phyloP scores from a whole-genome alignment of 139 green algal species.

The Picochlorum sp. region DNA sequence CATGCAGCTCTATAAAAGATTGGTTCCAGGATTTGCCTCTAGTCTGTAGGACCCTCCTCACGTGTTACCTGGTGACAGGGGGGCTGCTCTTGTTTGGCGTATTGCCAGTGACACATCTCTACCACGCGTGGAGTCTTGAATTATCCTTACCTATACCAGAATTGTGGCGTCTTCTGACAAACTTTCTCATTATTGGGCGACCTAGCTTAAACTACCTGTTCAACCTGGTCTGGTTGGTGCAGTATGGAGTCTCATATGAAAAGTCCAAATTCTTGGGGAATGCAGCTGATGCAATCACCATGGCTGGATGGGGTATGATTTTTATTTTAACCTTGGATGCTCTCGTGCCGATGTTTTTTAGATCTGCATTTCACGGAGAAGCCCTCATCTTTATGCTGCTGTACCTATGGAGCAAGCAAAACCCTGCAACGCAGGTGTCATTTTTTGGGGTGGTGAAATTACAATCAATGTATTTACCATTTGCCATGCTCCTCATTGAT shows the following conservation, averaged over 20 bases:
- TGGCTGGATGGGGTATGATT: slow-evolving; percentile 14
- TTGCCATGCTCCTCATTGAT: slow-evolving; percentile 40
- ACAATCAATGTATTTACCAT: slow-evolving; percentile 53
- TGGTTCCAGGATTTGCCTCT: slow-evolving; percentile 20
- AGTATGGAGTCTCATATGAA: slow-evolving; percentile 46
- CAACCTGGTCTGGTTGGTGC: slow-evolving; percentile 38
- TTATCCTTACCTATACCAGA: slow-evolving; percentile 20
- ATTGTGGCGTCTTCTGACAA: slow-evolving; percentile 54
- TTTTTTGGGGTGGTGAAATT: slow-evolving; percentile 44
- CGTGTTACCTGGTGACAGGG: slow-evolving; percentile 19
- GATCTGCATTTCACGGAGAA: slow-evolving; percentile 30
- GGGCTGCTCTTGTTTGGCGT: slow-evolving; percentile 5
- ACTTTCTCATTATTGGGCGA: slow-evolving; percentile 41
- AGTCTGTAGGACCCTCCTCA: slow-evolving; percentile 20
- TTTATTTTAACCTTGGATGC: slow-evolving; percentile 19
- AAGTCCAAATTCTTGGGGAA: slow-evolving; percentile 31
- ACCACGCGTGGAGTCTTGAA: slow-evolving; percentile 14
- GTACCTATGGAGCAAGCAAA: slow-evolving; percentile 54
- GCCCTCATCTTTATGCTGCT: slow-evolving; percentile 59
- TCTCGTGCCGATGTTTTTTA: slow-evolving; percentile 28
- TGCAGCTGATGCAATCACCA: slow-evolving; percentile 21
- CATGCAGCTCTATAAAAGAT: not conserved
- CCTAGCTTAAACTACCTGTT: slow-evolving; percentile 35
- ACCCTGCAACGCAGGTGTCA: slow-evolving; percentile 14
- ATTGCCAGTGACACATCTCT: slow-evolving; percentile 14